Conservation (phyloP, 345 rosid genomes). For the Acer negundo region DNA sequence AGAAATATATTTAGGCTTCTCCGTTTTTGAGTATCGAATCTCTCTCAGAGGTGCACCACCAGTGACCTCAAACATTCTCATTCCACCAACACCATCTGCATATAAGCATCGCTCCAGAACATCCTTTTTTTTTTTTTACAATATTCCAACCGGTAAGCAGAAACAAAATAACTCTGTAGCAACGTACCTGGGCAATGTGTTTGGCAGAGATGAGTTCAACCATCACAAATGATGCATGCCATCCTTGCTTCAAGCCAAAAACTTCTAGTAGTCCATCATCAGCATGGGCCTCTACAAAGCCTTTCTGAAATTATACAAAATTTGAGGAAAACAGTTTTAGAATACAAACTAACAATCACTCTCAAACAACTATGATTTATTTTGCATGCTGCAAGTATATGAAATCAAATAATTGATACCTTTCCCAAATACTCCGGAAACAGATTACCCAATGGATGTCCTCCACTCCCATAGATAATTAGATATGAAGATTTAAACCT, state of each 20-base stretch:
- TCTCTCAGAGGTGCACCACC: no score
- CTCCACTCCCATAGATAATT: constrained; percentile 95
- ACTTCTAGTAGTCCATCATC: constrained; percentile 96
- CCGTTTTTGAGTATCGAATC: no score
- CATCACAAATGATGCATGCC: constrained; percentile 99
- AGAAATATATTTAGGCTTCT: no score
- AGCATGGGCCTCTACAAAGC: constrained; percentile 91
- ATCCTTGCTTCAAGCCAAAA: constrained; percentile 94
- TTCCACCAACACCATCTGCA: no score
- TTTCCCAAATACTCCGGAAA: constrained; percentile 84
- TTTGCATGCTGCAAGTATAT: constrained; percentile 1
- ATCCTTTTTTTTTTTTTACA: no score
- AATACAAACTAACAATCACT: constrained; percentile 8
- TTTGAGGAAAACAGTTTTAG: neutral
- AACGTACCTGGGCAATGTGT: constrained; percentile 90
- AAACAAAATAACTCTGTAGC: neutral
- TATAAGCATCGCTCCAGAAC: constrained; percentile 68
- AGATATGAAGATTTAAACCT: constrained; percentile 84
- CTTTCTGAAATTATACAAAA: constrained; percentile 52
- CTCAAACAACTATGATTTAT: neutral
- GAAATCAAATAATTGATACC: constrained; percentile 36
- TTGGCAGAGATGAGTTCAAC: constrained; percentile 98
- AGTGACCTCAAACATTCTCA: no score
- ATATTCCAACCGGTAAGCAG: no score
- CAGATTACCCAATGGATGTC: constrained; percentile 93